Evolutionary conservation across 805 yeast genomes (phyloP), one percentile per base, ranked within the genome.

Genomic region (Zygotorulaspora chibaensis): DNA sequence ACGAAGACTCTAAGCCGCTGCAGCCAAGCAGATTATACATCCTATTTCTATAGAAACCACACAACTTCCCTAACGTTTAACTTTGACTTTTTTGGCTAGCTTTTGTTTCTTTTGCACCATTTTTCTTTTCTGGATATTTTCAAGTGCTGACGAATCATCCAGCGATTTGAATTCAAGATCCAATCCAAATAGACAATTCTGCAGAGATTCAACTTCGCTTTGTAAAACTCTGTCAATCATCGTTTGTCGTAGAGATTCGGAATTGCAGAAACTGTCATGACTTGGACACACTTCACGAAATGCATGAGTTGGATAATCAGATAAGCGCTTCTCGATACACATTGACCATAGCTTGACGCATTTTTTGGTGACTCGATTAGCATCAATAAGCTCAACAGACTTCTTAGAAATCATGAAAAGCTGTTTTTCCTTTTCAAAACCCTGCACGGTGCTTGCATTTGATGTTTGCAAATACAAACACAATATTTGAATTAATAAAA

Each of bases 361-460:
- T 1, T 46, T 51, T 20, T 59, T 57, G 2, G 87, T 82, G 25
- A 81, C 59, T 44, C 70, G 72, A 3, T 68, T 68, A 12, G 72
- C 56, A 50, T 81, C 84, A 12, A 81, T 65, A 43, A 83, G 62
- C 55, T 83, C 88, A 50, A 77, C 73, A 51, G 83, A 75, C 55
- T 83, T 84, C 49, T 79, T 74, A 38, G 77, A 69, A 2, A 76
- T 68, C 55, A 88, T 69, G 54, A 73, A 70, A 8, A 82, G 59
- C 27, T 61, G 60, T 27, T 63, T 54, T 9, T 61, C 56, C 11
- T 67, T 34, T 4, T 58, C 61, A 16, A 36, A 31, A 17, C 39
- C 51, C 13, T 45, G 35, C 13, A 65, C 40, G 8, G 54, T 48
- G 25, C 33, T 39, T 7, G 59, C 40, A 10, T 59, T 49, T 46